Percentiles rank a stretch among this genome's conserved stretches.
These are phyloP conservation scores for Vishniacozyma victoriae DNA, from an alignment of 768 basidiomycete genomes.

Conservation along the genomic window DNA sequence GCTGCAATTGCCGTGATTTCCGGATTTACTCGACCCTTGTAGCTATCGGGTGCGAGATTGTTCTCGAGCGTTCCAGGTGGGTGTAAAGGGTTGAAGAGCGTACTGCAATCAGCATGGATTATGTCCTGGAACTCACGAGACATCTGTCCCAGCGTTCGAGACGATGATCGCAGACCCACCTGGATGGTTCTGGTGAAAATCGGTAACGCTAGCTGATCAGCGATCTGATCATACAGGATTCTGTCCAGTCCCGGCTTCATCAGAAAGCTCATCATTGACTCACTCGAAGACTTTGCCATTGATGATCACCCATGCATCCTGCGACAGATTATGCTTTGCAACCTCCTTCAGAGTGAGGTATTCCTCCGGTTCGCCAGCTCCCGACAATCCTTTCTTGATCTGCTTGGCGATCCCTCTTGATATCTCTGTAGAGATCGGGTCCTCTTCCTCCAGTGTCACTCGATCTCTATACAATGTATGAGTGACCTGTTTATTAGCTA, in stretches of 20 bases:
- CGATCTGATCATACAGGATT: neutral
- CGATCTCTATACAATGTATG: too few relatives aligned
- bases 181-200: constrained; percentile 23
- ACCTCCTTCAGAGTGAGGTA: too few relatives aligned
- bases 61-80: constrained; percentile 47
- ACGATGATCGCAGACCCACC: constrained; percentile 39
- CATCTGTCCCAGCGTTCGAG: constrained; percentile 41
- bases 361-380: too few relatives aligned
- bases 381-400: too few relatives aligned
- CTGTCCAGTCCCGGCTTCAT: neutral
- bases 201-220: neutral
- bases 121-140: constrained; percentile 32
- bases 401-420: too few relatives aligned
- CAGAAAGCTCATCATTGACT: neutral
- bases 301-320: constrained; percentile 44
- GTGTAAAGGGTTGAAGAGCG: constrained; percentile 41
- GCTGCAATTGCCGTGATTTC: constrained; percentile 30
- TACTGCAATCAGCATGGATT: too few relatives aligned
- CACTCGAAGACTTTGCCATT: constrained; percentile 45
- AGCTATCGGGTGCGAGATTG: constrained; percentile 23
- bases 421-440: too few relatives aligned
- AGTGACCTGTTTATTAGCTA: too few relatives aligned
- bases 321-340: constrained; percentile 36
- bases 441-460: too few relatives aligned
- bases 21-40: constrained; percentile 38